Base-by-base conservation (phyloP, 225 moss, liverwort and hornwort genomes). In the Pseudoscleropodium purum region DNA sequence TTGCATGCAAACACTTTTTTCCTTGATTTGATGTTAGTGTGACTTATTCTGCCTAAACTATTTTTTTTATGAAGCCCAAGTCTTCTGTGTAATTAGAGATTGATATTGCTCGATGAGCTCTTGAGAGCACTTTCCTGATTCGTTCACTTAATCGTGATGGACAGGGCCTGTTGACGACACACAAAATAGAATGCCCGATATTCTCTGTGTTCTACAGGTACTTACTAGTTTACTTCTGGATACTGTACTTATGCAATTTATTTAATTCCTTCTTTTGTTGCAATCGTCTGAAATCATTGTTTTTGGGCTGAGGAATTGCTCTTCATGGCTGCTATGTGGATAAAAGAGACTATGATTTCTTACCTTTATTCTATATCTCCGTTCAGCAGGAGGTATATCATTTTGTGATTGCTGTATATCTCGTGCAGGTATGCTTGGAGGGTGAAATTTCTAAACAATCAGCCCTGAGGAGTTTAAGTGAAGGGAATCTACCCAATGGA, bases 121-220 rank as follows among this genome's bases (percentile, higher is more conserved):
- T 56, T 84, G 79, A 87, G 76, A 91, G 76, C 45, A 59, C 24
- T 45, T 67, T 78, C 65, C 85, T 94, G 82, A 92, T 62, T 52
- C 37, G 30, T 63, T 60, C 49, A 69, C 65, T 83, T 51, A 84
- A 86, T 87, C 88, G 73, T 85, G 74, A 36, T 91, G 70, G 66
- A 47, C 91, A 96, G 96, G 98, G 37, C 99, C 97, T 41, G 93
- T 99, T 45, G 96, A 97, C 90, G 95, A 97, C 87, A 94, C 95
- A 67, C 93, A 95, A 76, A 97, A 96, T 87, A 93, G 89, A 81
- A 95, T 99, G 83, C 99, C 99, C 76, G 97, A 97, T 76, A 96
- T 99, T 90, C 95, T 99, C 29, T 99, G 99, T 87, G 99, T 99
- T 56, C 96, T 97, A 80, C 97, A 97, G 95, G 97, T 96, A 85